Conservation (phyloP, 495 filamentous ascomycete species). For the Stereocaulon alpinum region DNA sequence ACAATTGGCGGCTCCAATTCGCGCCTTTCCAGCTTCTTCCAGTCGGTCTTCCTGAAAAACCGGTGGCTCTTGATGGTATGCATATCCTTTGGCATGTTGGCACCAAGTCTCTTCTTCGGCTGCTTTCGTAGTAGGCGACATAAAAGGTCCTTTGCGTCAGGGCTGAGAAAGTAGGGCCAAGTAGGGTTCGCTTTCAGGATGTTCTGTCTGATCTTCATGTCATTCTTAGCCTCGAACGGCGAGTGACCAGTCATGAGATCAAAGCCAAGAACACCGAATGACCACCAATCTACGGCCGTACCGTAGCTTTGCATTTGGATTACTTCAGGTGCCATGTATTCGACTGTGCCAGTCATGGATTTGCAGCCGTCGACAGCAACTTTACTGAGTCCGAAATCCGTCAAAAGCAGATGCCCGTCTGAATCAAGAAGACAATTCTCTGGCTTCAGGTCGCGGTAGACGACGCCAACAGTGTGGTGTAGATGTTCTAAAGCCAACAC, state of each 20-base stretch:
- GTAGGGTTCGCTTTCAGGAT: constrained; percentile 83
- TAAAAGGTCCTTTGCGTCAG: constrained; percentile 88
- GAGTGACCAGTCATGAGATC: constrained; percentile 85
- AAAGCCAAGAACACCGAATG: constrained; percentile 80
- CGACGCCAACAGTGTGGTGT: constrained; percentile 80
- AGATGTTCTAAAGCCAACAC: constrained; percentile 87
- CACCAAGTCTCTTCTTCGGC: constrained; percentile 75
- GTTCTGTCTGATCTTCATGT: constrained; percentile 84
- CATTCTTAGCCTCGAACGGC: constrained; percentile 82
- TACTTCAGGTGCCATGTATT: constrained; percentile 98
- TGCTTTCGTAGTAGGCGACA: constrained; percentile 84
- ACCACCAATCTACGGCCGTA: constrained; percentile 97
- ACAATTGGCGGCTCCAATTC: constrained; percentile 79
- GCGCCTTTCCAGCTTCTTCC: constrained; percentile 66
- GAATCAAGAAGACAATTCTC: constrained; percentile 94
- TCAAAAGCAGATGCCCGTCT: constrained; percentile 85
- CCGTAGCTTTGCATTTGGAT: constrained; percentile 77
- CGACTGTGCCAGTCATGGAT: constrained; percentile 83
- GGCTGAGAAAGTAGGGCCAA: constrained; percentile 76
- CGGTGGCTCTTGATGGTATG: constrained; percentile 80
- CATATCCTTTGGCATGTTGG: constrained; percentile 79
- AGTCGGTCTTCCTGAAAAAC: constrained; percentile 95
- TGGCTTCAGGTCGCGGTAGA: constrained; percentile 95
- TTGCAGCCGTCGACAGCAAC: constrained; percentile 82
- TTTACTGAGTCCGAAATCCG: constrained; percentile 94